phyloP scores from a whole-genome alignment of 352 stramenopile genomes.

The Saprolegnia diclina region DNA sequence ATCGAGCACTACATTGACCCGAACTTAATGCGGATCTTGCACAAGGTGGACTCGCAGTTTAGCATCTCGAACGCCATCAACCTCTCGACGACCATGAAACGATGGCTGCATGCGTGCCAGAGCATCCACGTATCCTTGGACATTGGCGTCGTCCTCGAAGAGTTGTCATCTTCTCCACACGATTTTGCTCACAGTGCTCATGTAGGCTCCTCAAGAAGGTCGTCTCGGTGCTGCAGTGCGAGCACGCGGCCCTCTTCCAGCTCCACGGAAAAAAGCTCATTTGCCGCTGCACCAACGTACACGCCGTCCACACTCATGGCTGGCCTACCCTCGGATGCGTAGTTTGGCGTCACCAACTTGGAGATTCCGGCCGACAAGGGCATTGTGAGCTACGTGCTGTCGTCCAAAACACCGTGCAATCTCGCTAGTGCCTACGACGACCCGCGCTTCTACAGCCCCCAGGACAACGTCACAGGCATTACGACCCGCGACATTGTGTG shows the following conservation, averaged over 20 bases:
- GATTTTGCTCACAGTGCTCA: constrained; percentile 27
- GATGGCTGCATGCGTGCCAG: constrained; percentile 65
- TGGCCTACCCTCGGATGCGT: constrained; percentile 2
- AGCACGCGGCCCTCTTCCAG: constrained; percentile 60
- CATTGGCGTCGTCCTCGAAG: constrained; percentile 34
- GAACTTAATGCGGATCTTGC: constrained; percentile 70
- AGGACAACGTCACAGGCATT: constrained; percentile 57
- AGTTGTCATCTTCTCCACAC: neutral
- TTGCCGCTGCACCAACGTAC: constrained; percentile 29
- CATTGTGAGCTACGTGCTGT: constrained; percentile 48
- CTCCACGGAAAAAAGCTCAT: constrained; percentile 33
- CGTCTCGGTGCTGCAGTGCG: constrained; percentile 61
- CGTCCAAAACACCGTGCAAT: constrained; percentile 54
- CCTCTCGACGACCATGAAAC: constrained; percentile 56
- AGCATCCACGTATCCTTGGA: constrained; percentile 53
- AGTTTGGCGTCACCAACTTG: constrained; percentile 43
- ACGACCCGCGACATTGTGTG: constrained; percentile 57
- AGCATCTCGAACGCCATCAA: constrained; percentile 77
- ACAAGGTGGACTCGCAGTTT: constrained; percentile 82
- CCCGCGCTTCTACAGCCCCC: constrained; percentile 64
- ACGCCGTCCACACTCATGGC: constrained; percentile 12
- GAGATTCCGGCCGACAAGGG: constrained; percentile 68
- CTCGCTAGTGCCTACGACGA: constrained; percentile 63
- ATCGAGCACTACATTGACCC: constrained; percentile 65
- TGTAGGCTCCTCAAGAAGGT: constrained; percentile 42